phyloP scores from a whole-genome alignment of 2,329 filamentous ascomycete species.

The Exophiala sideris region DNA sequence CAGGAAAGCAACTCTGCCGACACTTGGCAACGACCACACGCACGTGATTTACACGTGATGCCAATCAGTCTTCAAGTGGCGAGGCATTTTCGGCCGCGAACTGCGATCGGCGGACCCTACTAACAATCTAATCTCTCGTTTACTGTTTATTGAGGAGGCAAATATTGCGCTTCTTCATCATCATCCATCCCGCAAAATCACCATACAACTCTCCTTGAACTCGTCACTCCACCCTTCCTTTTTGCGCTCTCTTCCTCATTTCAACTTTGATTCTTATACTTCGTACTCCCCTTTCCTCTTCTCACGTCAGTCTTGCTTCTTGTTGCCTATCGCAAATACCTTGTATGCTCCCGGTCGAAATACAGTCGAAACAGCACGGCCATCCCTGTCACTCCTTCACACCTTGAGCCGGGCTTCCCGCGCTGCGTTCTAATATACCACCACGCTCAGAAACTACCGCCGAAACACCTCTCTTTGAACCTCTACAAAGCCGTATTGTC shows the following conservation, averaged over 20 bases:
- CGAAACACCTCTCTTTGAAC: background rate
- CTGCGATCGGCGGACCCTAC: background rate
- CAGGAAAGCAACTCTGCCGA: background rate
- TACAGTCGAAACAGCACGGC: background rate
- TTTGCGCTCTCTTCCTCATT: slow-evolving; percentile 5
- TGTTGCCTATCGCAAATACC: background rate
- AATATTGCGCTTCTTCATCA: slow-evolving; percentile 14
- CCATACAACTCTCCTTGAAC: background rate
- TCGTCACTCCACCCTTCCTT: slow-evolving; percentile 4
- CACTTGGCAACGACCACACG: background rate
- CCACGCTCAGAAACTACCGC: background rate
- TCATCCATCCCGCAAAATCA: slow-evolving; percentile 7
- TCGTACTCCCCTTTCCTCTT: slow-evolving; percentile 15
- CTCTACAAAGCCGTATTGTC: slow-evolving; percentile 5
- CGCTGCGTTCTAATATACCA: slow-evolving; percentile 9
- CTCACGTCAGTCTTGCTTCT: slow-evolving; percentile 2
- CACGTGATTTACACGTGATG: background rate
- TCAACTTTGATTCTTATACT: background rate
- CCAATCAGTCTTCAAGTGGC: background rate
- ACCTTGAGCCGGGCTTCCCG: slow-evolving; percentile 13
- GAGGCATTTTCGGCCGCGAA: background rate
- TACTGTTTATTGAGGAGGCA: slow-evolving; percentile 1
- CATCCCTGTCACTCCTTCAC: slow-evolving; percentile 7
- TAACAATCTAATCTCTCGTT: background rate
- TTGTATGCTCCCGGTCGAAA: slow-evolving; percentile 3